Evolutionary conservation across 345 rosid genomes (phyloP), one percentile per base, ranked within the genome.

Genomic region (Arabis hirsuta): DNA sequence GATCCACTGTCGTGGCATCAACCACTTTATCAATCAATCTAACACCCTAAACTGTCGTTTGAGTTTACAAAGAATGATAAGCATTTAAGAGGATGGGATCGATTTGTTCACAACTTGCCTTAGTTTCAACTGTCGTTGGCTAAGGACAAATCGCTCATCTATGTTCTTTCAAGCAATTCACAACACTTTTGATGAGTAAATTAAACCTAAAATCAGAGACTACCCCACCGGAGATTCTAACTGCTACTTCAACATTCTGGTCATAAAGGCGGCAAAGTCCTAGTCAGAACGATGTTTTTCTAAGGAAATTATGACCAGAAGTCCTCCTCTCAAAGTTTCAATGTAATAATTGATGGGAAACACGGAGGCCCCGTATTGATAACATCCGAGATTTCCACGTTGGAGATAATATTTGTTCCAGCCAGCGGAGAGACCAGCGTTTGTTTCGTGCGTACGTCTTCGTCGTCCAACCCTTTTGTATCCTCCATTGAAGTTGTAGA

Each of bases 401-500:
- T 20, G 46, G 79, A 76, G 47, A 13, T 70, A 4, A 76, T 70
- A 76, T 76, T 20, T 70, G 0, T 24, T 14, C 74, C 79, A 4
- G 55, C 46, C 12, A 36, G 29, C 12, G 73, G 60, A 47, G 71
- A 56, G 36, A 76, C 47, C 9, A 76, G 9, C 11, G 66, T 76
- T 38, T 76, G 79, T 7, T 55, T 76, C 48, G 71, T 47, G 12
- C 65, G 75, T 7, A 56, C 79, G 9, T 70, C 71, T 70, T 36
- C 75, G 0, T 50, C 51, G 3, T 62, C 58, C 2, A 56, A 55
- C 63, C 79, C 79, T 46, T 76, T 76, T 76, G 64, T 76, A 46
- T 76, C 79, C 1, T 26, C 79, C 12, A 76, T 76, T 46, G 76
- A 76, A 70, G 76, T 70, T 76, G 24, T 4, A 0, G 66, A 55